Conservation (phyloP, 495 filamentous ascomycete genomes). For the Sphaerosporella brunnea region DNA sequence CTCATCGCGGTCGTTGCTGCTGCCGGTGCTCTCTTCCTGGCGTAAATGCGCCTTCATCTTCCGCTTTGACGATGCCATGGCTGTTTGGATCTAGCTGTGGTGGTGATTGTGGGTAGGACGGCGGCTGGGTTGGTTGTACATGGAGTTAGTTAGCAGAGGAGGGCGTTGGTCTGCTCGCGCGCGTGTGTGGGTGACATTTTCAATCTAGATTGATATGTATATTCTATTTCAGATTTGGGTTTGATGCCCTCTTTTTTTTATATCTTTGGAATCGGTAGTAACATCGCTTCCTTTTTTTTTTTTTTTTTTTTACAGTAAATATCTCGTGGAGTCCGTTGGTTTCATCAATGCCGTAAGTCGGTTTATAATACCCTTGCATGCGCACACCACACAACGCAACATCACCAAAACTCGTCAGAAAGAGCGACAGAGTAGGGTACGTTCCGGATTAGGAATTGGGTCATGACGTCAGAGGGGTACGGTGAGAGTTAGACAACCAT, state of each 20-base stretch:
- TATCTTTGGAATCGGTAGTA: background rate
- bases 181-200: background rate
- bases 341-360: no score
- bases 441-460: no score
- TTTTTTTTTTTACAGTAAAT: background rate
- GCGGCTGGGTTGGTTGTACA: background rate
- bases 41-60: slow-evolving; percentile 18
- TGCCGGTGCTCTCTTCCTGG: slow-evolving; percentile 22
- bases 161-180: no score
- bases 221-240: background rate
- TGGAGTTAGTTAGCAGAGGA: background rate
- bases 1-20: slow-evolving; percentile 19
- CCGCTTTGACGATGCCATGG: slow-evolving; percentile 25
- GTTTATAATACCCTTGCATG: no score
- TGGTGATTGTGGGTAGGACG: background rate
- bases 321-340: slow-evolving; percentile 2
- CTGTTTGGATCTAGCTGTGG: background rate
- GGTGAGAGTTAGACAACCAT: no score
- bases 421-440: no score
- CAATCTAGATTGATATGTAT: background rate
- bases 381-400: no score
- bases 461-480: no score
- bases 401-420: no score
- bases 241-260: background rate
- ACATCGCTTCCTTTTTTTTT: background rate